Base-by-base conservation (phyloP, 192 early-diverging fungal genomes). In the Oehlia diaphana region DNA sequence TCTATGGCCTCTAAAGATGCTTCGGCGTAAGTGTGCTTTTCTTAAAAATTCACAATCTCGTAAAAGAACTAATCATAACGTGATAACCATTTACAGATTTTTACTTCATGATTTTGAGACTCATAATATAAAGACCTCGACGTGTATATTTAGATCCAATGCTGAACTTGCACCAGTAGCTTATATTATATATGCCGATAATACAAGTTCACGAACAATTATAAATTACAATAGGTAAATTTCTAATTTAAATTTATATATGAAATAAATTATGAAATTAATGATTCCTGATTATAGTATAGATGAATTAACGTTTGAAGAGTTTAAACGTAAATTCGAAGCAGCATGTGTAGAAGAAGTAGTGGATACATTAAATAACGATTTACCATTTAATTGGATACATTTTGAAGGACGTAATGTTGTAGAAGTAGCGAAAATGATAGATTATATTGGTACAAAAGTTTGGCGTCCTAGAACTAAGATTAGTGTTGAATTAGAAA, bases 401-500 rank as follows among this genome's bases (percentile, higher is more conserved):
- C 92, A 93, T 80, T 93, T 93, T 80, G 92, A 93, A 79, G 91
- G 92, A 8, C 77, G 92, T 12, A 90, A 90, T 67, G 83, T 88
- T 2, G 61, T 72, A 50, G 87, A 92, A 37, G 84, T 83, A 19
- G 80, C 82, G 23, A 71, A 81, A 33, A 90, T 90, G 87, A 89
- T 93, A 12, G 85, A 86, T 26, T 83, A 86, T 87, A 72, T 91
- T 37, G 87, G 86, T 33, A 74, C 76, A 6, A 87, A 87, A 39
- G 74, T 74, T 44, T 88, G 86, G 88, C 82, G 84, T 53, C 67
- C 79, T 23, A 81, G 82, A 49, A 68, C 89, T 63, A 91, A 88
- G 8, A 88, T 93, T 47, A 90, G 88, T n/a, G 88, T 92, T 13
- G 92, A 93, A 82, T 86, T 93, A 63, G 92, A 93, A 73, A 93